Evolutionary conservation across 2,329 filamentous ascomycete genomes (phyloP).

Genomic region (Hypomyces perniciosus): DNA sequence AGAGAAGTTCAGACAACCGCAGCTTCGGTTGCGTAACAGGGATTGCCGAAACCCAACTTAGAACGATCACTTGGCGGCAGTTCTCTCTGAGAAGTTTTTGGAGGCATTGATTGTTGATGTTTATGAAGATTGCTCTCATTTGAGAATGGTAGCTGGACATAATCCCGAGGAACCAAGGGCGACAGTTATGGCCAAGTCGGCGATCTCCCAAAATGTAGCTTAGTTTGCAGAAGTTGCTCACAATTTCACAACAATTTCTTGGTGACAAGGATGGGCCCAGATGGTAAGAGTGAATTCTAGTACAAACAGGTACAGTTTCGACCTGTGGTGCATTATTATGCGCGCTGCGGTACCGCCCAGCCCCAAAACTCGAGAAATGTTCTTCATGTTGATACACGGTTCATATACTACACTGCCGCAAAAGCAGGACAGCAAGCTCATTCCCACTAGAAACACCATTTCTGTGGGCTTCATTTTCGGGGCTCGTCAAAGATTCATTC

Average conservation of each 20-base stretch:
- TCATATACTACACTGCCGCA: slow-evolving; percentile 5
- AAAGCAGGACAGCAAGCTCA: neutral
- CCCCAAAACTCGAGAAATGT: slow-evolving; percentile 27
- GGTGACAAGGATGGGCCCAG: neutral
- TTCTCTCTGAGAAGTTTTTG: too few species aligned
- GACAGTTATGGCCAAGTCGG: neutral
- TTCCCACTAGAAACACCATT: neutral
- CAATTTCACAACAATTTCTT: neutral
- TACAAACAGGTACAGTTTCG: slow-evolving; percentile 7
- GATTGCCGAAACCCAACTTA: too few species aligned
- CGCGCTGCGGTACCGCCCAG: slow-evolving; percentile 8
- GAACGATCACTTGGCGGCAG: too few species aligned
- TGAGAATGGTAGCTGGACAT: too few species aligned
- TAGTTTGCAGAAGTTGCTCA: neutral
- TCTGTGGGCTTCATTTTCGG: neutral
- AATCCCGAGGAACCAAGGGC: too few species aligned
- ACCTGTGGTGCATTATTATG: slow-evolving; percentile 5
- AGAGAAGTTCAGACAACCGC: too few species aligned
- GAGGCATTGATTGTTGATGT: too few species aligned
- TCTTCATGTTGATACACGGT: slow-evolving; percentile 25
- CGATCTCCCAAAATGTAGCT: neutral
- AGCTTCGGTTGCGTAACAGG: too few species aligned
- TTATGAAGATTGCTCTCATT: too few species aligned
- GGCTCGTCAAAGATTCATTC: neutral
- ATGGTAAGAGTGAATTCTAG: slow-evolving; percentile 2